Conservation (phyloP, 1,139 yeast genomes). For the Magnusiomyces magnusii region DNA sequence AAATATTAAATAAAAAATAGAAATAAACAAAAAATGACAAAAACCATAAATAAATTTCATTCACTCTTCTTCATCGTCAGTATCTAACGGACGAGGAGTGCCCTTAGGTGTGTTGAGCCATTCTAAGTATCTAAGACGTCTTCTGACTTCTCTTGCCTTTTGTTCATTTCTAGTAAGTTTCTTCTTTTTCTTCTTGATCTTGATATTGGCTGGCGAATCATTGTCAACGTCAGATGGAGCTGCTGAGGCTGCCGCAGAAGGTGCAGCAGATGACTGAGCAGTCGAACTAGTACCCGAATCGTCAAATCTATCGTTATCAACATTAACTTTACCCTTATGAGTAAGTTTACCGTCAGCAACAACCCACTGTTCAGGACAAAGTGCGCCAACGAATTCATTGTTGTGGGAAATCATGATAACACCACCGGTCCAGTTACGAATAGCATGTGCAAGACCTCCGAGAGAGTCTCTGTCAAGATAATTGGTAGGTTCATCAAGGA, state of each 20-base stretch:
- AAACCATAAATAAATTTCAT: background rate
- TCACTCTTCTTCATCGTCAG: conserved; percentile 78
- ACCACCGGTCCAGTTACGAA: conserved; percentile 97
- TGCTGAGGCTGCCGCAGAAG: conserved; percentile 25
- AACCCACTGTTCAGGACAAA: conserved; percentile 98
- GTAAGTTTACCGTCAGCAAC: conserved; percentile 88
- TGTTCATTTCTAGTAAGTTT: conserved; percentile 95
- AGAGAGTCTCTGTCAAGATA: conserved; percentile 96
- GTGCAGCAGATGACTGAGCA: conserved; percentile 22
- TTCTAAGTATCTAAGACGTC: conserved; percentile 87
- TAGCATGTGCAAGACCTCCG: conserved; percentile 96
- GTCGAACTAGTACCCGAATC: conserved; percentile 45
- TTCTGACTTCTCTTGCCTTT: conserved; percentile 85
- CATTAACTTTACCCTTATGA: conserved; percentile 69
- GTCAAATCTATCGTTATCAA: conserved; percentile 74
- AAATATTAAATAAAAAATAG: background rate
- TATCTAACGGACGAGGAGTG: conserved; percentile 87
- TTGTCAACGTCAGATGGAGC: conserved; percentile 26
- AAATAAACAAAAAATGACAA: background rate
- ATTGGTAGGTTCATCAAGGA: conserved; percentile 97
- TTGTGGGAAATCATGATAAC: conserved; percentile 98
- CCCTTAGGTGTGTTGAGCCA: conserved; percentile 98
- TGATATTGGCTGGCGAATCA: conserved; percentile 93
- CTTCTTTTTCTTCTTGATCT: conserved; percentile 75
- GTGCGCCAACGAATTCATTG: conserved; percentile 92